Conservation (phyloP, 2,329 filamentous ascomycete species). For the Arthroderma sp. region DNA sequence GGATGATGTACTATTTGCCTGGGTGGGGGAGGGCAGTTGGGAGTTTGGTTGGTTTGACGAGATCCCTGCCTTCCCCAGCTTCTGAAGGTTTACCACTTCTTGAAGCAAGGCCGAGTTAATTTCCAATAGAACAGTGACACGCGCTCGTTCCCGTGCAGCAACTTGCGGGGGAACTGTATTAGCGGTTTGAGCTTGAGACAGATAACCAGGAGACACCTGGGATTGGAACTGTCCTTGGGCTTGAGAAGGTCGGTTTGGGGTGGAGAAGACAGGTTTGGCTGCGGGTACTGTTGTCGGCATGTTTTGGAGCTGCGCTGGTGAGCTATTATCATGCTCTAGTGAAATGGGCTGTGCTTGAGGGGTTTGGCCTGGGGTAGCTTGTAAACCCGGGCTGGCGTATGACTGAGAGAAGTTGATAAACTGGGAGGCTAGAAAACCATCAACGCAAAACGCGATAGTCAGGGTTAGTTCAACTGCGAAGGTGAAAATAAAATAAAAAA, state of each 20-base stretch:
- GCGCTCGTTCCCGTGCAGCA: slow-evolving; percentile 30
- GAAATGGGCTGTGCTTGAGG: slow-evolving; percentile 10
- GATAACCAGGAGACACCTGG: slow-evolving; percentile 6
- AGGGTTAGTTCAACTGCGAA: no score
- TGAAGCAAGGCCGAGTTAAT: slow-evolving; percentile 36
- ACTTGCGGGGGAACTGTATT: slow-evolving; percentile 14
- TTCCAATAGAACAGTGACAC: slow-evolving; percentile 33
- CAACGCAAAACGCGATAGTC: no score
- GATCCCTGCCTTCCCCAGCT: slow-evolving; percentile 28
- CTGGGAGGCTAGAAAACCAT: background rate
- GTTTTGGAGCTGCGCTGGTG: slow-evolving; percentile 4
- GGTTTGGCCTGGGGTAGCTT: slow-evolving; percentile 10
- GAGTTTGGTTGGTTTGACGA: slow-evolving; percentile 17
- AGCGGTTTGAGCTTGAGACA: slow-evolving; percentile 8
- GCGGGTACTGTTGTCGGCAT: slow-evolving; percentile 7
- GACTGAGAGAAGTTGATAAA: slow-evolving; percentile 1
- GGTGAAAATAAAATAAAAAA: no score
- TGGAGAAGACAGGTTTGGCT: slow-evolving; percentile 8
- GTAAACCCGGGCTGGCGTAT: slow-evolving; percentile 6
- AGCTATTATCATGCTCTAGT: background rate
- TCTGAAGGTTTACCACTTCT: slow-evolving; percentile 35
- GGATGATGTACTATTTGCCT: slow-evolving; percentile 17
- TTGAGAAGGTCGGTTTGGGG: slow-evolving; percentile 5
- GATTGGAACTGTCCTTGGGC: slow-evolving; percentile 4
- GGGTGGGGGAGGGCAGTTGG: slow-evolving; percentile 23